These are phyloP conservation scores for Linnemannia hyalina DNA, from an alignment of 192 early-diverging fungal species.

Conservation along the genomic window DNA sequence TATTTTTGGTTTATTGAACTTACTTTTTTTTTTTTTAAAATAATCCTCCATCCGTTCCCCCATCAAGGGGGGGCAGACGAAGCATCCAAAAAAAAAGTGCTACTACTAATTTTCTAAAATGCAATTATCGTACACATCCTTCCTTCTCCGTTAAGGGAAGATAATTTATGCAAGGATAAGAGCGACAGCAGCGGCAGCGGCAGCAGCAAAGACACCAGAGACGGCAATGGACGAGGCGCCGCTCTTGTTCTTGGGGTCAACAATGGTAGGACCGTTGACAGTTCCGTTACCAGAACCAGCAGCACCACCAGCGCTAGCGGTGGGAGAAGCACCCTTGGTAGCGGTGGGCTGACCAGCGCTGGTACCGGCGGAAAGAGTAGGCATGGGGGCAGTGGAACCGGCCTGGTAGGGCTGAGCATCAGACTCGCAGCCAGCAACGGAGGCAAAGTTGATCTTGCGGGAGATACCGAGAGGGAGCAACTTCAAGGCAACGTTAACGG, in stretches of 20 bases:
- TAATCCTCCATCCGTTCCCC: neutral
- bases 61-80: neutral
- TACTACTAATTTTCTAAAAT: neutral
- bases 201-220: conserved; percentile 15
- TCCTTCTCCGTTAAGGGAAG: neutral
- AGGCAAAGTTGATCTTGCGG: conserved; percentile 45
- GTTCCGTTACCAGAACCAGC: neutral
- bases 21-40: neutral
- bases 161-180: conserved; percentile 28
- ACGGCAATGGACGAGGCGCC: neutral
- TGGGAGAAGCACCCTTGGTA: conserved; percentile 3
- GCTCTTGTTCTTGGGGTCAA: conserved; percentile 6
- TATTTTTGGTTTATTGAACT: neutral
- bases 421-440: conserved; percentile 48
- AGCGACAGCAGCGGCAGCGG: conserved; percentile 17
- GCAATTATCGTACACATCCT: conserved; percentile 3
- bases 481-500: conserved; percentile 60
- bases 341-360: neutral
- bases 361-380: conserved; percentile 1
- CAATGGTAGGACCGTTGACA: neutral
- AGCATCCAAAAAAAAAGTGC: neutral
- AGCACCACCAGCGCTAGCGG: neutral
- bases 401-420: conserved; percentile 59
- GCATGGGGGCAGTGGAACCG: conserved; percentile 35
- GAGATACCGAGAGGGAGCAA: conserved; percentile 48